phyloP scores from a whole-genome alignment of 768 basidiomycete species.

The Macrolepiota albuminosa region DNA sequence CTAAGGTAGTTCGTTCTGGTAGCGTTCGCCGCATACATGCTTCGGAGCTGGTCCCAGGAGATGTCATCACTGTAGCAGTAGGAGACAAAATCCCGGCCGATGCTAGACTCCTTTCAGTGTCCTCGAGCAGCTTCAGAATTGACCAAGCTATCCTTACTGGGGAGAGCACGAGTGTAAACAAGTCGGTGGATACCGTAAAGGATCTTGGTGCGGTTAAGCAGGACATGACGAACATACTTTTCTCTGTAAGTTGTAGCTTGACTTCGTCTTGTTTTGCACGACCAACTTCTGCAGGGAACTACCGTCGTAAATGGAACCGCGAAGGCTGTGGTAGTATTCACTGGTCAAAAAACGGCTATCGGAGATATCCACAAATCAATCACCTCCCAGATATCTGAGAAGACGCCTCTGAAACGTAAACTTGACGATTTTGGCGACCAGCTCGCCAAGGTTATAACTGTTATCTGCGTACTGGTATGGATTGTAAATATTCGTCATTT shows the following conservation, averaged over 20 bases:
- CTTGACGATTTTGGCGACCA: constrained; percentile 98
- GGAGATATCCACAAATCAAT: constrained; percentile 98
- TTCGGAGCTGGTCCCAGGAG: constrained; percentile 89
- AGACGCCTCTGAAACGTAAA: constrained; percentile 96
- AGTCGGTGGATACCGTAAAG: constrained; percentile 59
- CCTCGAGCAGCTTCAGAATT: constrained; percentile 89
- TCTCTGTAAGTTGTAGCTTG: constrained; percentile 55
- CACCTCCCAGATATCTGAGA: constrained; percentile 86
- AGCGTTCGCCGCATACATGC: constrained; percentile 73
- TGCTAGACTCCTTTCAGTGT: constrained; percentile 82
- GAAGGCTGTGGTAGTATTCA: constrained; percentile 82
- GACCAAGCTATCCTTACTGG: constrained; percentile 98
- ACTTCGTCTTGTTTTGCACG: background rate
- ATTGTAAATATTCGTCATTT: constrained; percentile 96
- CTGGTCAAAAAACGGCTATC: constrained; percentile 85
- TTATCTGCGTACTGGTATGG: constrained; percentile 98
- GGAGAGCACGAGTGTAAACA: constrained; percentile 87
- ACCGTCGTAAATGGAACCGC: constrained; percentile 94
- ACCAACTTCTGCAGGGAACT: constrained; percentile 59
- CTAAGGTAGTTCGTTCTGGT: constrained; percentile 79
- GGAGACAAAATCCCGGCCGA: constrained; percentile 97
- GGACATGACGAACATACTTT: constrained; percentile 96
- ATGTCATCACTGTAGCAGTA: constrained; percentile 86
- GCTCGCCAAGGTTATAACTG: constrained; percentile 95
- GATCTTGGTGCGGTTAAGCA: constrained; percentile 90